Evolutionary conservation across 1,284 basidiomycete genomes (phyloP), one percentile per base, ranked within the genome.

Genomic region (Tilletia setariae): DNA sequence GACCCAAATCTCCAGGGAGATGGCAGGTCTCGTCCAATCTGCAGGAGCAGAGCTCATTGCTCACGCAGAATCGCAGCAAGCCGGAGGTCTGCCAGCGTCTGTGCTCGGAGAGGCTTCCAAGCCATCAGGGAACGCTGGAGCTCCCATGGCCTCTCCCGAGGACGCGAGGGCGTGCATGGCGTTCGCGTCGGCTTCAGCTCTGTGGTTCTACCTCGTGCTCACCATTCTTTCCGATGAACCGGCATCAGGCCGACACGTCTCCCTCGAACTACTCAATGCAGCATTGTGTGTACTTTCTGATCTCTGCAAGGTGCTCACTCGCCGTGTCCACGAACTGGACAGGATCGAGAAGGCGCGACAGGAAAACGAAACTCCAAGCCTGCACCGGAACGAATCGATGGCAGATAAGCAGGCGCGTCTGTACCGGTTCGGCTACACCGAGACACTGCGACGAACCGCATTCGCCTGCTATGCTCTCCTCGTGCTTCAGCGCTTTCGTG

Each of bases 181-280:
- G 2, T 76, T 75, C 42, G 72, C 74, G 2, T 68, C 75, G 4
- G 73, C 77, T 1, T 71, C 72, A 15, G 70, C 76, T 35, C 64
- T 78, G 11, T 79, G 77, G 76, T 72, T 79, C 70, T 79, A 78
- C 63, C 63, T 78, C 40, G 74, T 79, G 15, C 67, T 79, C 25
- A 69, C 76, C 64, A 72, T 78, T 21, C 74, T 74, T 13, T 76
- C 72, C 9, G 77, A 79, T 19, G 67, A 67, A 46, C 65, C 74
- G 0, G 72, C 71, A 1, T 69, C 70, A 44, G 71, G 68, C 16
- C 64, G 68, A n/a, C 71, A 74, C 23, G 72, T 77, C 42, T 70
- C 74, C n/a, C 65, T 69, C 1, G 64, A 67, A 30, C 65, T 78
- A 2, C 69, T 76, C 44, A 69, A 78, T 46, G 42, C 66, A n/a